Base-by-base conservation (phyloP, 2,329 filamentous ascomycete genomes). In the Coniella lustricola region DNA sequence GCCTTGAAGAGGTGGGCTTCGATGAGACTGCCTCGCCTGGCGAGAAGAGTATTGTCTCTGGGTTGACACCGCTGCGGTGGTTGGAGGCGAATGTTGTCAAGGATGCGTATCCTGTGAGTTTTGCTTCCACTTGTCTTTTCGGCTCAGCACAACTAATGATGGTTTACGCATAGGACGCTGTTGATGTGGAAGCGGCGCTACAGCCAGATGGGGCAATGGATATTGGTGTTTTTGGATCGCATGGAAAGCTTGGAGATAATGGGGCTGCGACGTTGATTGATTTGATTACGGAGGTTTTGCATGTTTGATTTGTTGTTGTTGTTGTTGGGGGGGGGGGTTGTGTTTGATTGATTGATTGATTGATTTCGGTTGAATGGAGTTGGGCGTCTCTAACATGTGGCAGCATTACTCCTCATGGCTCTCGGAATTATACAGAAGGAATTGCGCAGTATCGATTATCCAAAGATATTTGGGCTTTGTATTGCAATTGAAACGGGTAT, bases 121-220 rank as follows among this genome's bases (percentile, higher is more conserved):
- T 21, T 39, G 13, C 16, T 13, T 20, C 12, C 36, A 13, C n/a
- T n/a, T 9, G 7, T 8, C 14, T n/a, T n/a, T 8, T 21, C 25
- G 5, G 25, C 10, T 29, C 25, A 29, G 10, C 5, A 10, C 5
- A 5, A 10, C 25, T 29, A 29, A 29, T 29, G 25, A 29, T 29
- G 5, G 1, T 14, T 3, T 3, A 13, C 3, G 29, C 4, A 3
- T n/a, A 72, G 69, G 58, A 64, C 17, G 63, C 68, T 10, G 51
- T 70, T 5, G 69, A 73, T 47, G 52, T 72, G 2, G 70, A 73
- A 51, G 67, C 66, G 1, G 64, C 67, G 0, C 42, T 72, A 1
- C 53, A 58, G 3, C 59, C 51, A 0, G 53, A 56, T 2, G 53
- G 48, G 0, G 51, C 43, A 9, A 33, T 73, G 35, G 66, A 68